phyloP scores from a whole-genome alignment of 768 basidiomycete genomes.

The Rhodotorula taiwanensis region DNA sequence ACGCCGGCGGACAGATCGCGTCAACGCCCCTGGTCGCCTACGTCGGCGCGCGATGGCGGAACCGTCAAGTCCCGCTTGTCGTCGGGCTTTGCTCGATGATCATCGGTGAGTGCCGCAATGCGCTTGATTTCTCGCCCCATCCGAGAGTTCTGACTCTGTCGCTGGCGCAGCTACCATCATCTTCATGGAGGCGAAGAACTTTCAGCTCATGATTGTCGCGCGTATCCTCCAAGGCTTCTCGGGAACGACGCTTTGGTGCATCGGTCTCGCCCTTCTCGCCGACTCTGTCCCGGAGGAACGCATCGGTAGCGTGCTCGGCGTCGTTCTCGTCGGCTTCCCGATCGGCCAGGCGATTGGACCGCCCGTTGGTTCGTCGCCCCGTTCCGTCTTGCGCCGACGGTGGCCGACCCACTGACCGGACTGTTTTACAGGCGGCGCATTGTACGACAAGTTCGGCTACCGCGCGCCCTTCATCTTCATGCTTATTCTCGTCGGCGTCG shows the following conservation, averaged over 20 bases:
- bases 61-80: too few relatives aligned
- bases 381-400: not conserved
- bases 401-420: not conserved
- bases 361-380: constrained; percentile 1
- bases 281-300: constrained; percentile 29
- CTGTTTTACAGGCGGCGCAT: constrained; percentile 6
- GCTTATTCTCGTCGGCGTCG: constrained; percentile 26
- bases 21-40: too few relatives aligned
- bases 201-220: constrained; percentile 21
- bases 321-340: constrained; percentile 26
- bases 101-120: too few relatives aligned
- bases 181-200: not conserved
- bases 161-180: too few relatives aligned
- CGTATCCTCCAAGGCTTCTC: constrained; percentile 29
- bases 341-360: constrained; percentile 18
- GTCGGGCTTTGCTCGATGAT: too few relatives aligned
- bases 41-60: too few relatives aligned
- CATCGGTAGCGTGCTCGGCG: constrained; percentile 24
- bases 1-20: too few relatives aligned
- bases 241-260: too few relatives aligned
- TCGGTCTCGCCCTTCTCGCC: constrained; percentile 22
- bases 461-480: constrained; percentile 33
- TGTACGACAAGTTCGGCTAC: constrained; percentile 31
- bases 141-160: too few relatives aligned
- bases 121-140: too few relatives aligned